Evolutionary conservation across 2,329 filamentous ascomycete species (phyloP).

Genomic region (Pseudogymnoascus sp.): DNA sequence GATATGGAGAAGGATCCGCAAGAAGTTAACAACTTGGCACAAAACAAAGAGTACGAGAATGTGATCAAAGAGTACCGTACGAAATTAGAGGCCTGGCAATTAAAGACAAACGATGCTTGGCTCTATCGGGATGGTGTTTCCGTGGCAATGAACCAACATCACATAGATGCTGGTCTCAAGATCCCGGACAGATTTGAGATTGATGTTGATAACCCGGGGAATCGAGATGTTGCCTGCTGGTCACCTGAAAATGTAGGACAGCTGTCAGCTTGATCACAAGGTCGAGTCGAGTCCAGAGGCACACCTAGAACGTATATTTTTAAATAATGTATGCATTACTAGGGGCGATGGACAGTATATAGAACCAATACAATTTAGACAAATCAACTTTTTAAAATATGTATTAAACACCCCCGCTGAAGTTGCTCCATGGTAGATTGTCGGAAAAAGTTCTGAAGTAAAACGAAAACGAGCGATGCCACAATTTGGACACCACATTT

Average conservation of each 20-base stretch:
- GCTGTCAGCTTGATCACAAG: not conserved
- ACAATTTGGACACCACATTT: not conserved
- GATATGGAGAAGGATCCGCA: conserved; percentile 39
- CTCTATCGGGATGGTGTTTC: conserved; percentile 16
- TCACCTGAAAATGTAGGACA: not conserved
- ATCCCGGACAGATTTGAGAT: conserved; percentile 15
- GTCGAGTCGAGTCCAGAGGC: not conserved
- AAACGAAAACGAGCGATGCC: not conserved
- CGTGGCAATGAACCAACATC: conserved; percentile 12
- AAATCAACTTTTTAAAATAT: not conserved
- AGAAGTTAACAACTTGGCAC: conserved; percentile 40
- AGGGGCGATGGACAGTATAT: not conserved
- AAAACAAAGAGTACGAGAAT: conserved; percentile 27
- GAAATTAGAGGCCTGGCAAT: conserved; percentile 15
- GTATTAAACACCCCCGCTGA: not conserved
- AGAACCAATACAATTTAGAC: not conserved
- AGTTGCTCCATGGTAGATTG: not conserved
- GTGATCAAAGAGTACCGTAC: conserved; percentile 29
- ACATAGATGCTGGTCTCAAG: conserved; percentile 13
- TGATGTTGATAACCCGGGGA: conserved; percentile 13
- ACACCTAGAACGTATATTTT: not conserved
- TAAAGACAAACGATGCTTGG: conserved; percentile 13
- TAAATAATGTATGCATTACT: not conserved
- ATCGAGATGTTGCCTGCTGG: conserved; percentile 4
- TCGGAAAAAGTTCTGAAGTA: not conserved